phyloP scores from a whole-genome alignment of 441 rosid genomes.

The Euphorbia celastroides region DNA sequence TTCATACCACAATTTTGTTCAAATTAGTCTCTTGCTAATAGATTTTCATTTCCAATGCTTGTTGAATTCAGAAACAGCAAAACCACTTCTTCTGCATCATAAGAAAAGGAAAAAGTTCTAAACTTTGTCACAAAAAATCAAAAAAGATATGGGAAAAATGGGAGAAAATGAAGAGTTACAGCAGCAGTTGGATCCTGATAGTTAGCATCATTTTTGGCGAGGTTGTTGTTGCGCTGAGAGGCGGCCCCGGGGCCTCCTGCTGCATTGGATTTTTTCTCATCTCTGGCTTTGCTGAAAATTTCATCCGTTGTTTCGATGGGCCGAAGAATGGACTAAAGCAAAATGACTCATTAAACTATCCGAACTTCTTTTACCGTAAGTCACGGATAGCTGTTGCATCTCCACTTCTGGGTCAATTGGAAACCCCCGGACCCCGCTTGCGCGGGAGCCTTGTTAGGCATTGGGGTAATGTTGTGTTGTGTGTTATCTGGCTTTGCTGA shows the following conservation, averaged over 20 bases:
- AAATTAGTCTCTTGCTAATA: too few species aligned
- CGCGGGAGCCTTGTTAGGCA: too few species aligned
- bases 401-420: too few species aligned
- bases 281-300: conserved; percentile 77
- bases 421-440: too few species aligned
- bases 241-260: conserved; percentile 23
- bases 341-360: too few species aligned
- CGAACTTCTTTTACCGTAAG: too few species aligned
- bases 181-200: conserved; percentile 28
- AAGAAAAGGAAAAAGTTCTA: neutral
- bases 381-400: too few species aligned
- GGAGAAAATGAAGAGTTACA: neutral
- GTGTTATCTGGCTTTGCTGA: conserved; percentile 74
- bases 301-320: too few species aligned
- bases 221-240: conserved; percentile 22
- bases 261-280: conserved; percentile 58
- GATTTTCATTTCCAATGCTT: conserved; percentile 6
- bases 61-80: conserved; percentile 53
- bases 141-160: neutral
- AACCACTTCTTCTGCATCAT: conserved; percentile 73
- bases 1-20: conserved; percentile 7
- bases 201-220: conserved; percentile 15
- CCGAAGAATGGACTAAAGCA: too few species aligned
- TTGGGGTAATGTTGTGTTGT: too few species aligned
- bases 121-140: neutral